Evolutionary conservation across 2,329 filamentous ascomycete species (phyloP), one percentile per base, ranked within the genome.

Genomic region (Diplodia sapinea): DNA sequence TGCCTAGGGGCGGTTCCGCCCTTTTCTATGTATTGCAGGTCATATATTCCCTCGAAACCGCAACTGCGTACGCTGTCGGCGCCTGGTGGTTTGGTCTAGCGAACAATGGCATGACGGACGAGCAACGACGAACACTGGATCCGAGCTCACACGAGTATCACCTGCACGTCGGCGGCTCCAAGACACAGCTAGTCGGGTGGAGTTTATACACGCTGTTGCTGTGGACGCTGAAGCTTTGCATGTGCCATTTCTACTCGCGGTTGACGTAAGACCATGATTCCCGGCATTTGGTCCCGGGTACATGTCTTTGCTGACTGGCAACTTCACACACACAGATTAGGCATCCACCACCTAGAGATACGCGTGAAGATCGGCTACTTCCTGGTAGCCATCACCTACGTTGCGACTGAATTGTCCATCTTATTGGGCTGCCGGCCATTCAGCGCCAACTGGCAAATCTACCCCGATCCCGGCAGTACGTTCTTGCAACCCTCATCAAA

Each of bases 51-150:
- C 74, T 82, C 3, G 83, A 87, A 73, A 83, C 84, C 0, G 79
- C 76, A 17, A 77, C 84, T 13, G 82, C 81, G 23, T 84, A 86
- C 69, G 79, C 79, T 26, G 82, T 86, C 17, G 83, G 83, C 20
- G 81, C 82, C 12, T 78, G 76, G 68, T 84, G 80, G 59, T 76
- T 79, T 54, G 86, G 86, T 0, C 76, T 88, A 2, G 84, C 86
- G 23, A 88, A 88, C 70, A 86, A 86, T 70, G 76, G 80, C 67
- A 87, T 88, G 84, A 84, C 85, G 2, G 77, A 82, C 15, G 80
- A 79, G 23, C 74, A 86, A 69, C 82, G 87, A 7, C 74, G 71
- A 4, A 74, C 78, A 0, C 76, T 89, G 13, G 77, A 79, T 4
- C 78, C 82, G 0, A 67, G 75, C 11, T 81, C 81, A 12, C 72